phyloP scores from a whole-genome alignment of 139 green algal genomes.

The Picocystis salinarum region DNA sequence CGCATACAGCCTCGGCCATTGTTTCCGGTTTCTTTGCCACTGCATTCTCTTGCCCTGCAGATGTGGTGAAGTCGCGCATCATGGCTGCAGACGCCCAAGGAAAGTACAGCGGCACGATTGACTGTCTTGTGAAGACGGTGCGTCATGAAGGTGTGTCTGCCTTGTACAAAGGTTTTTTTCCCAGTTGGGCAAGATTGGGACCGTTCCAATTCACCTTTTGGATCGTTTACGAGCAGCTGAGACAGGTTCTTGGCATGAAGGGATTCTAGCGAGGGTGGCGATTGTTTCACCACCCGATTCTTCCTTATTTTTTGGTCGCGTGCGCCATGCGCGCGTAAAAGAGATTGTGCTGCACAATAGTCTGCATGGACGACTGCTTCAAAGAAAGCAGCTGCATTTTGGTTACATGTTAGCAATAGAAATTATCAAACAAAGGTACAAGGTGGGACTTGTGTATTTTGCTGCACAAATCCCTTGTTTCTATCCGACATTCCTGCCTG shows the following conservation, averaged over 20 bases:
- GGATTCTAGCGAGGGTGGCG: too few relatives aligned
- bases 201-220: constrained; percentile 53
- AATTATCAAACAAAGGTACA: too few relatives aligned
- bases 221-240: constrained; percentile 28
- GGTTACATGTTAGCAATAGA: too few relatives aligned
- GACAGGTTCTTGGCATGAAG: constrained; percentile 9
- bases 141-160: constrained; percentile 21
- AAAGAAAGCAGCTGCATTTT: too few relatives aligned
- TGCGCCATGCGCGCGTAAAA: too few relatives aligned
- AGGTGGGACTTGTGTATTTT: too few relatives aligned
- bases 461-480: too few relatives aligned
- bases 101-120: constrained; percentile 19
- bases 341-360: too few relatives aligned
- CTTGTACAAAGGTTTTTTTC: constrained; percentile 45
- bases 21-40: constrained; percentile 19
- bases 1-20: constrained; percentile 22
- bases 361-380: too few relatives aligned
- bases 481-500: too few relatives aligned
- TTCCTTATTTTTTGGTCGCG: too few relatives aligned
- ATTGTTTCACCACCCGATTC: too few relatives aligned
- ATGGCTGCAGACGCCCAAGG: constrained; percentile 51
- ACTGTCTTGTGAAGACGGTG: constrained; percentile 34
- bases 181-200: constrained; percentile 39
- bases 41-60: constrained; percentile 21
- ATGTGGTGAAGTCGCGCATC: constrained; percentile 51